phyloP scores from a whole-genome alignment of 257 asterid genomes.

The Solanum gandarillasii region DNA sequence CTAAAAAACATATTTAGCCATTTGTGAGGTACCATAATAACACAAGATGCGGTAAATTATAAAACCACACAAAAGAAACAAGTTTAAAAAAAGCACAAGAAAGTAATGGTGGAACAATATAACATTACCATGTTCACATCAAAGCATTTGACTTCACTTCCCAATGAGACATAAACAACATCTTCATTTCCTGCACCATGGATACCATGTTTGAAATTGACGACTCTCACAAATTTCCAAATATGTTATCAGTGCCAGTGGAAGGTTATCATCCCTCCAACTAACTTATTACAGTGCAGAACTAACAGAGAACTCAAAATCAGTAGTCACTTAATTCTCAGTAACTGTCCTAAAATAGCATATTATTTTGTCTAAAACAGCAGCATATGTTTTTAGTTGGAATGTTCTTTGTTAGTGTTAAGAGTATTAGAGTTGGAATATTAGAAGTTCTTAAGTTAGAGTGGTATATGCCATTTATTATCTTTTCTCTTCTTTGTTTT shows the following conservation, averaged over 20 bases:
- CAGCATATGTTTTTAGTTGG: not conserved
- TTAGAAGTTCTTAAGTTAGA: not conserved
- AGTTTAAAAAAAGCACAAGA: not conserved
- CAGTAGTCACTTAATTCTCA: not conserved
- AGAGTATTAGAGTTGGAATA: not conserved
- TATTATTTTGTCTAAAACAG: not conserved
- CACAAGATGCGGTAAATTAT: not conserved
- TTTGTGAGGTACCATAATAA: not conserved
- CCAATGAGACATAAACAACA: conserved; percentile 51
- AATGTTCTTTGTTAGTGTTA: not conserved
- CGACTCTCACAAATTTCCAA: not conserved
- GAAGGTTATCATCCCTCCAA: not conserved
- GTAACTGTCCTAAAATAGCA: not conserved
- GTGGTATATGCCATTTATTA: not conserved
- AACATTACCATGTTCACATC: conserved; percentile 60
- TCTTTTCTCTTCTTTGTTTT: not conserved
- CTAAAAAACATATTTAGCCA: not conserved
- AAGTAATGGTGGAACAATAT: not conserved
- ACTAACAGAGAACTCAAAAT: not conserved
- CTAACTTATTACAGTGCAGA: not conserved
- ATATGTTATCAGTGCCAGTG: not conserved
- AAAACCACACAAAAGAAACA: not conserved
- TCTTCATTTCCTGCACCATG: conserved; percentile 74
- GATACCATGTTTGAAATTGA: not conserved
- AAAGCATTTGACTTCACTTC: conserved; percentile 61